Base-by-base conservation (phyloP, 2,329 filamentous ascomycete species). In the Venturia asperata region DNA sequence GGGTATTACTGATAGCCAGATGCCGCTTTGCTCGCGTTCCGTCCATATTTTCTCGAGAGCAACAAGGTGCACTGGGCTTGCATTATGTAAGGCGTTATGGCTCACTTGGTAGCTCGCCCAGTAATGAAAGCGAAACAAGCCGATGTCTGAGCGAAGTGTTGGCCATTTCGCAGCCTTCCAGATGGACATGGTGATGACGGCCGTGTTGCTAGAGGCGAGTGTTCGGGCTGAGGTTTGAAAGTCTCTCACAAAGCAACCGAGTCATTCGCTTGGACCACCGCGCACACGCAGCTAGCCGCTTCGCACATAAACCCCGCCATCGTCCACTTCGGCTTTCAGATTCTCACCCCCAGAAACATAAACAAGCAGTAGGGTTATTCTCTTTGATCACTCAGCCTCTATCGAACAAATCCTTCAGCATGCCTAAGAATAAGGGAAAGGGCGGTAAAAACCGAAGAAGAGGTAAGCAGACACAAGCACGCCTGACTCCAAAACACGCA, bases 371-470 rank as follows among this genome's bases (percentile, higher is more conserved):
- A 63, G 30, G 41, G 30, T 21, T 30, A 34, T 11, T 24, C 24
- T 17, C 52, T n/a, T n/a, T 27, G 15, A 37, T 21, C 30, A n/a
- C 27, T 34, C 27, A 34, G 15, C 27, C 15, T 37, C 11, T 37
- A 58, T n/a, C 52, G 15, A 58, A 17, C 1, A 27, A 58, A 19
- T 55, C n/a, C 6, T 52, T 72, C 79, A 87, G 80, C 68, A 97
- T 97, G 92, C 92, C 92, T 75, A 97, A 97, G 91, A 97, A 97
- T 80, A 97, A 97, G 88, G 92, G 92, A 92, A 97, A 96, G 91
- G 93, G 93, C 79, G 93, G 93, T 82, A 97, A 97, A 86, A 97
- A 97, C 82, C 85, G 93, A 80, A 89, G 93, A 86, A 87, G 94
- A 82, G 93, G 93, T 81, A 97, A 97, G 89, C 96, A 96, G 85